Base-by-base conservation (phyloP, 805 yeast species). In the Nakazawaea ishiwadae region DNA sequence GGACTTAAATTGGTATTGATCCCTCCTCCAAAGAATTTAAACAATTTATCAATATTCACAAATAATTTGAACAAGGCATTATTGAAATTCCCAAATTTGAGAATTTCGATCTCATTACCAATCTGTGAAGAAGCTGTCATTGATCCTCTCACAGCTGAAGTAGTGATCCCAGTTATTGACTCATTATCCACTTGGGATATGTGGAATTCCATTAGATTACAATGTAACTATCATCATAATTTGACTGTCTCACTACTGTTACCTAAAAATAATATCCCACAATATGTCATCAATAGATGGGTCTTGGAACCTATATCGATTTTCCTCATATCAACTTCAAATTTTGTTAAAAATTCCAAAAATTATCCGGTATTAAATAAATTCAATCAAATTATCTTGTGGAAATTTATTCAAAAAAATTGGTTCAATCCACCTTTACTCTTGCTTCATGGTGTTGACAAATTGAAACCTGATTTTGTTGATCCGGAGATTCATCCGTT, bases 231-330 rank as follows among this genome's bases (percentile, higher is more conserved):
- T 51, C 68, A 79, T 37, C 46, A 59, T 2, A 70, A 76, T 17
- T 59, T 83, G 39, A 79, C 86, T n/a, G 79, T 88, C 40, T 85
- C 87, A 4, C 64, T 84, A 27, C 93, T 82, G 28, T 71, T 89
- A 17, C 90, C 95, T 24, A 79, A 79, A 43, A 67, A 68, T 28
- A 66, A 66, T 38, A 70, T 75, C 1, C 81, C 83, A 2, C 61
- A 62, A 3, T 54, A 55, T 40, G 76, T 80, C 2, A 51, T 77
- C 3, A 67, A 73, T 18, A 61, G 88, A 42, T 83, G 90, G 90
- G 57, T 76, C 42, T 65, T 81, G 19, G 90, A 83, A 56, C 88
- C 88, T 0, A 72, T 83, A 1, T 66, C 75, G 5, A 72, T 77
- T 54, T 61, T 81, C 15, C 55, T 81, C 32, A 52, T 82, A 3